Evolutionary conservation across 208 protist genomes (phyloP), one percentile per base, ranked within the genome.

Genomic region (Wallacemonas rigidus): DNA sequence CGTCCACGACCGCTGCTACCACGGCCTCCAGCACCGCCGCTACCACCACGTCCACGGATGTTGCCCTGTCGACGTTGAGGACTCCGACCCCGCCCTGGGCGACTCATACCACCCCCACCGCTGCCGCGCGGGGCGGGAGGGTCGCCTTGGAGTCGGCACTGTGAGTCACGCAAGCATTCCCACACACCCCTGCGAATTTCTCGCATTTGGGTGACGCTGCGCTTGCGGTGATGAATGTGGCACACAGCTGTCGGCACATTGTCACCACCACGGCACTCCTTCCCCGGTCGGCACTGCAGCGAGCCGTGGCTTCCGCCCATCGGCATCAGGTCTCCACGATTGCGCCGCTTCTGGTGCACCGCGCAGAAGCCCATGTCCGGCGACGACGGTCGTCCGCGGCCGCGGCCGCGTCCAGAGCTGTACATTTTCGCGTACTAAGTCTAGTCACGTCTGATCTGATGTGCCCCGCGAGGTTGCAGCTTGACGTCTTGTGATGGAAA

Each of bases 301-400:
- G 79, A 72, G 50, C 80, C 85, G 36, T 85, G 77, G 26, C 88
- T 73, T 45, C 82, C 80, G 56, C 82, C 81, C 58, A 80, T 67
- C 44, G 86, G 80, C n/a, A 93, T 81, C 55, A 96, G 74, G 62
- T 96, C 92, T 4, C 60, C 47, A 26, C 76, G 71, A 39, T 63
- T 69, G 60, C 92, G 85, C 55, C 85, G 86, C 26, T 82, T 74
- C 58, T 77, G 69, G 76, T 96, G 92, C 54, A 92, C 40, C 17
- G 78, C 76, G 71, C 90, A 95, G 72, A 92, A 83, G 48, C 87
- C 87, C 71, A 77, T 87, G 40, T 94, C 89, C 41, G 58, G 50
- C 3, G 39, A 83, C 53, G 36, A 76, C 51, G 61, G 60, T n/a
- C 60, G 69, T 58, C 72, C 72, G 5, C 56, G 63, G 55, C 72